These are phyloP conservation scores for Leccinum insolens DNA, from an alignment of 1,284 basidiomycete genomes.

Conservation along the genomic window DNA sequence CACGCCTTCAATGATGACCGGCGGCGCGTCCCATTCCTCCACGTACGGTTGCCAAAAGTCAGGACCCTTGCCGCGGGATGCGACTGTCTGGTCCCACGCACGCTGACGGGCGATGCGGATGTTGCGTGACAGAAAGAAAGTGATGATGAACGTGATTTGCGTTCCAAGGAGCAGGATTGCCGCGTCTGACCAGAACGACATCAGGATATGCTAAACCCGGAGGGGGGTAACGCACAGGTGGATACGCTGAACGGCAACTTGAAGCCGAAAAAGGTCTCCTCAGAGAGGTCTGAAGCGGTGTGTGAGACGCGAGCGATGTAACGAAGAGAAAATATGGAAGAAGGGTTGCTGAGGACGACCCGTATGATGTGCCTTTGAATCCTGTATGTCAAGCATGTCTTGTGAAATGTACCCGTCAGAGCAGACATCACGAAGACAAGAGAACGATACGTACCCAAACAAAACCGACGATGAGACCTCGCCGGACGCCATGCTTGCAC, in stretches of 20 bases:
- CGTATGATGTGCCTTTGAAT: slow-evolving; percentile 68
- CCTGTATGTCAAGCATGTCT: slow-evolving; percentile 66
- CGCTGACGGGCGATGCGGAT: slow-evolving; percentile 77
- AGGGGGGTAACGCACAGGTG: slow-evolving; percentile 54
- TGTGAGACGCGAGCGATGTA: slow-evolving; percentile 17
- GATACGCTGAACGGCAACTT: slow-evolving; percentile 65
- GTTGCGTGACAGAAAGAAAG: slow-evolving; percentile 80
- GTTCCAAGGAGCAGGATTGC: slow-evolving; percentile 71
- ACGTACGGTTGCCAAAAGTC: slow-evolving; percentile 90
- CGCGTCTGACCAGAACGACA: slow-evolving; percentile 54
- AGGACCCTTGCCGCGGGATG: slow-evolving; percentile 74
- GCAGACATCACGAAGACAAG: not conserved
- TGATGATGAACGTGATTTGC: slow-evolving; percentile 74
- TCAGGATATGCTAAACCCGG: not conserved
- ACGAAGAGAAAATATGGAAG: slow-evolving; percentile 30
- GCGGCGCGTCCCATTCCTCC: slow-evolving; percentile 83
- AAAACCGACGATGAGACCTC: slow-evolving; percentile 63
- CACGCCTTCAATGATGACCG: slow-evolving; percentile 41
- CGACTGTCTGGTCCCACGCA: slow-evolving; percentile 78
- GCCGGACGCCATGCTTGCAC: slow-evolving; percentile 65
- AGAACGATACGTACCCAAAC: slow-evolving; percentile 59
- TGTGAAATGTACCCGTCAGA: not conserved
- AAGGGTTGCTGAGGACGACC: slow-evolving; percentile 62
- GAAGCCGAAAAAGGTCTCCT: slow-evolving; percentile 66
- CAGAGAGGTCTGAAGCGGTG: slow-evolving; percentile 60